These are phyloP conservation scores for Buddleja alternifolia DNA, from an alignment of 257 asterid genomes.

Conservation along the genomic window DNA sequence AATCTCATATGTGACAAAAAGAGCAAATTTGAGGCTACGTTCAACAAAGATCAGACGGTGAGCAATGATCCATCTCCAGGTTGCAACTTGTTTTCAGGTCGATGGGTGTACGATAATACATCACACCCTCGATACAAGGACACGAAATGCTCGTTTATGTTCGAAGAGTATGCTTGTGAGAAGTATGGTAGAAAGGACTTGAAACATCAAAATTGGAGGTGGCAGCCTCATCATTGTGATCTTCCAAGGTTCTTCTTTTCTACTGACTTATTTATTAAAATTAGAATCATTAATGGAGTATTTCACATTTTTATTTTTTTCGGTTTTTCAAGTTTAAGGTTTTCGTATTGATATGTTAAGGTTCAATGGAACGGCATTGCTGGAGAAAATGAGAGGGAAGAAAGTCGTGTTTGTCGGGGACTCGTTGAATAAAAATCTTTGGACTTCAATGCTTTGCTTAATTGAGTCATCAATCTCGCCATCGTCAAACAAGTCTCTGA, in stretches of 20 bases:
- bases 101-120: conserved; percentile 37
- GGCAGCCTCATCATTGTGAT: conserved; percentile 57
- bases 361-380: conserved; percentile 53
- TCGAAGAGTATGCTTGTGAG: conserved; percentile 41
- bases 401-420: conserved; percentile 73
- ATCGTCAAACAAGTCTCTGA: conserved; percentile 27
- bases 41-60: no score
- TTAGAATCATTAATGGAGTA: no score
- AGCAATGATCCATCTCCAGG: no score
- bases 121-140: conserved; percentile 44
- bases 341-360: conserved; percentile 26
- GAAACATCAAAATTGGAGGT: conserved; percentile 44
- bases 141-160: conserved; percentile 41
- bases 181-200: conserved; percentile 43
- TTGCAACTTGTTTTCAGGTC: conserved; percentile 39
- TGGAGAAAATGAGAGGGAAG: conserved; percentile 66
- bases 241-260: conserved; percentile 12
- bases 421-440: conserved; percentile 63
- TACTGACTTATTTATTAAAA: no score
- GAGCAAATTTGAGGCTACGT: not conserved
- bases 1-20: not conserved
- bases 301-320: no score
- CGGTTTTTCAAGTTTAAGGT: no score
- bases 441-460: conserved; percentile 64
- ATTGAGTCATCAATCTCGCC: conserved; percentile 39